Base-by-base conservation (phyloP, 2,329 filamentous ascomycete genomes). In the Fusarium stilboides region DNA sequence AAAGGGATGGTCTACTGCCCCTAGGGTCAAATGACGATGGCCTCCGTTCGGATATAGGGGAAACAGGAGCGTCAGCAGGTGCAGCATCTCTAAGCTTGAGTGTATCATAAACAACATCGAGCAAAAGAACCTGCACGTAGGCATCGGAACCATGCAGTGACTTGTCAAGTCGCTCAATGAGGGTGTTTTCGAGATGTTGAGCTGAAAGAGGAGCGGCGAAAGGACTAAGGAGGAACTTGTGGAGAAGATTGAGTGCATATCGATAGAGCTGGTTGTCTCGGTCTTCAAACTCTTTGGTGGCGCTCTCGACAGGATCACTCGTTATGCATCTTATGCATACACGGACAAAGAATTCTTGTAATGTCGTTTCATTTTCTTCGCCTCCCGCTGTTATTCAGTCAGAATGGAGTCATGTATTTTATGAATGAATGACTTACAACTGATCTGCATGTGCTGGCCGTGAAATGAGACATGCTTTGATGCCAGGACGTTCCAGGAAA, bases 81-180 rank as follows among this genome's bases (percentile, higher is more conserved):
- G 78, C 71, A 5, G 79, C 69, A 49, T 88, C 85, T 42, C 86
- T 83, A 42, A 96, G 85, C 74, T 90, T 93, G 12, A 98, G 84
- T 5, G 91, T 86, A 46, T 90, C 89, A 72, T 92, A 88, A 5
- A 94, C 87, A n/a, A 93, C 89, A 73, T 94, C 92, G 24, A 98
- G 86, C 12, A 97, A 81, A 1, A 94, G 85, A 15, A 92, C 89
- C 74, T 97, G 94, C 2, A 95, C 86, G 53, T 90, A 90, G 31
- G 90, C 86, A 70, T 93, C 92, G 2, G 87, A 81, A 8, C 86
- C 84, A 37, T 84, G 79, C 20, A 94, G 82, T 17, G 90, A 87
- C 72, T 86, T 85, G 28, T 84, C 82, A 8, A 97, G 84, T 67
- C 89, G 87, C 33, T 91, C 88, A 62, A 96, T 91, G 28, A 97